These are phyloP conservation scores for Talaromyces verruculosus DNA, from an alignment of 2,329 filamentous ascomycete species.

Conservation along the genomic window DNA sequence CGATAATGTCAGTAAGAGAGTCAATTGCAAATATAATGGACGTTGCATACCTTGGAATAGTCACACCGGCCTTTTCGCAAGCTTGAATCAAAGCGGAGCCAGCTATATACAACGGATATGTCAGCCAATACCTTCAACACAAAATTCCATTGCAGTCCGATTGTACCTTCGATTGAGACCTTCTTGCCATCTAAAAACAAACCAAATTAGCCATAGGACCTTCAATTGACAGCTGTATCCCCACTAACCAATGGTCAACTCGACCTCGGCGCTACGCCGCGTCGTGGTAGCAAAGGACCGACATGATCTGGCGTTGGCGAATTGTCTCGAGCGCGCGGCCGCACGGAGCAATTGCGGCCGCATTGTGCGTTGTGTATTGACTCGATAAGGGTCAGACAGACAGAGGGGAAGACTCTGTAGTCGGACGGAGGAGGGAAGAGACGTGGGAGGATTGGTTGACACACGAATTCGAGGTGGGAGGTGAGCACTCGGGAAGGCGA, in stretches of 20 bases:
- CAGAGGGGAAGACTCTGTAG: conserved; percentile 7
- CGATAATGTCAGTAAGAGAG: conserved; percentile 17
- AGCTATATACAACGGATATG: conserved; percentile 55
- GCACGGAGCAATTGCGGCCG: conserved; percentile 65
- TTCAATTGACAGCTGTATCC: conserved; percentile 6
- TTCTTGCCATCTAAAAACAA: conserved; percentile 81
- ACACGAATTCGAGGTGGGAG: conserved; percentile 25
- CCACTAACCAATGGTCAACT: conserved; percentile 85
- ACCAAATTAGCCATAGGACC: conserved; percentile 9
- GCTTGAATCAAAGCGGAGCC: conserved; percentile 97
- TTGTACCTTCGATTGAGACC: conserved; percentile 89
- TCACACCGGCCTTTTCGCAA: conserved; percentile 94
- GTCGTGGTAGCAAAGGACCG: conserved; percentile 80
- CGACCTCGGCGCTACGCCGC: conserved; percentile 82
- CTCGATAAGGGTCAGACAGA: conserved; percentile 11
- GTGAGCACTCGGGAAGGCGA: conserved; percentile 12
- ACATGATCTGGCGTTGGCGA: conserved; percentile 58
- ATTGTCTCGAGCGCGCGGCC: conserved; percentile 57
- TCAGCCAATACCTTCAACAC: neutral
- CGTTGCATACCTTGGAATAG: conserved; percentile 72
- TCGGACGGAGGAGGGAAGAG: conserved; percentile 1
- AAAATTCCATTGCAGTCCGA: neutral
- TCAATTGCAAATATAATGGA: neutral
- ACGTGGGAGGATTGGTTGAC: conserved; percentile 22
- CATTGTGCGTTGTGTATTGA: conserved; percentile 49